Conservation (phyloP, 2,329 filamentous ascomycete genomes). For the Metarhizium robertsii region DNA sequence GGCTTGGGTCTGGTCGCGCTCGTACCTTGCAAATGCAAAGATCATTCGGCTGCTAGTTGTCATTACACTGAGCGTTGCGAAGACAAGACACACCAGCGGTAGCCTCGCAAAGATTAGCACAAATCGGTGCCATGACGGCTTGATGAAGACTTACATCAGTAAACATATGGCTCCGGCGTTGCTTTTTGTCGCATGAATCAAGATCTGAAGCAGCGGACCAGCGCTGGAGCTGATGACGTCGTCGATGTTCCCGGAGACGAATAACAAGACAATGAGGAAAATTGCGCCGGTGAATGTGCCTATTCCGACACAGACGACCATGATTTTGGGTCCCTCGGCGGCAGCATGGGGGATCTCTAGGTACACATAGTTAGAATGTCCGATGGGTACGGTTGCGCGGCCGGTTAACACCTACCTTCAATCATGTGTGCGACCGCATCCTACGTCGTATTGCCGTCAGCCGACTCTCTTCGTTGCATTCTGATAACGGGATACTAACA, state of each 20-base stretch:
- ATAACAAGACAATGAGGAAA: constrained; percentile 54
- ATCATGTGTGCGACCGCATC: constrained; percentile 27
- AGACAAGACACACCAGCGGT: constrained; percentile 53
- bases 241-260: constrained; percentile 50
- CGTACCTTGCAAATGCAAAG: constrained; percentile 47
- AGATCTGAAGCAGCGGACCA: constrained; percentile 52
- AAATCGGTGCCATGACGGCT: not conserved
- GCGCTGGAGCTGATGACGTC: constrained; percentile 44
- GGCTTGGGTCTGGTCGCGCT: not conserved
- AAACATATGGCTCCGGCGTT: constrained; percentile 53
- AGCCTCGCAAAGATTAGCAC: constrained; percentile 18
- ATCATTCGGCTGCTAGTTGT: constrained; percentile 58
- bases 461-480: not conserved
- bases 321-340: constrained; percentile 21
- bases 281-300: constrained; percentile 53
- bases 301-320: constrained; percentile 50
- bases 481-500: constrained; percentile 8
- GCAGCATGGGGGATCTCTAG: constrained; percentile 22
- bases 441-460: constrained; percentile 3
- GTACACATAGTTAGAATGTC: not conserved
- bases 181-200: constrained; percentile 52
- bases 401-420: constrained; percentile 11
- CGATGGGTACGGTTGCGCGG: too few relatives aligned
- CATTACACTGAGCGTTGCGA: constrained; percentile 55
- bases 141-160: constrained; percentile 39